phyloP scores from a whole-genome alignment of 1,284 basidiomycete genomes.

The Irpex sp. region DNA sequence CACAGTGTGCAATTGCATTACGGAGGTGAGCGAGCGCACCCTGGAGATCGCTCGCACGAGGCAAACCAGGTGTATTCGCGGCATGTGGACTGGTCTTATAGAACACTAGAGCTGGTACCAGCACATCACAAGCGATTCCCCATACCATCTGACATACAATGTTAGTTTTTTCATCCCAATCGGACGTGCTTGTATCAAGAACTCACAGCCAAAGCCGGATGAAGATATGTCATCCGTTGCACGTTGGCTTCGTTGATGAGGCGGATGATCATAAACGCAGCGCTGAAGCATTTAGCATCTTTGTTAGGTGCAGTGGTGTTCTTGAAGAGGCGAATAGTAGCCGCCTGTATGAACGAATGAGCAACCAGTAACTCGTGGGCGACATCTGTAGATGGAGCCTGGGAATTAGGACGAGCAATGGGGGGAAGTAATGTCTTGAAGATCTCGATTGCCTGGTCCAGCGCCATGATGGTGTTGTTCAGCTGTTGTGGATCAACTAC shows the following conservation, averaged over 20 bases:
- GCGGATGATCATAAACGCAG: conserved; percentile 15
- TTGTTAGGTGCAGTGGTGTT: conserved; percentile 11
- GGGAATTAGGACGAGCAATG: conserved; percentile 4
- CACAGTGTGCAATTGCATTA: conserved; percentile 6
- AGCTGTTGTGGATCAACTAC: neutral
- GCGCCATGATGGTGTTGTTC: neutral
- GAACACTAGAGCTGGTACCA: neutral
- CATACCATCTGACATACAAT: conserved; percentile 1
- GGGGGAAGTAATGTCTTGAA: conserved; percentile 12
- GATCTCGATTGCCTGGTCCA: conserved; percentile 17
- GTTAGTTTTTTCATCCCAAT: neutral
- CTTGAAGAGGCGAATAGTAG: conserved; percentile 19
- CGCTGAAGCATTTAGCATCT: conserved; percentile 13
- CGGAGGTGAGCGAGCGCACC: conserved; percentile 10
- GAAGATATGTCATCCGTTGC: conserved; percentile 13
- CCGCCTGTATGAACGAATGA: conserved; percentile 17
- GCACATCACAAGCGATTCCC: conserved; percentile 2
- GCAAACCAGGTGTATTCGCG: neutral
- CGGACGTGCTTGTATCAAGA: neutral
- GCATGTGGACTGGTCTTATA: neutral
- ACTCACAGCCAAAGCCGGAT: conserved; percentile 21
- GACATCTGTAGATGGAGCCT: neutral
- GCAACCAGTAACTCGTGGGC: conserved; percentile 17
- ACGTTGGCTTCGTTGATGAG: conserved; percentile 15
- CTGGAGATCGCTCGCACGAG: conserved; percentile 6